Conservation (phyloP, 805 yeast species). For the Saccharomycopsis fodiens region DNA sequence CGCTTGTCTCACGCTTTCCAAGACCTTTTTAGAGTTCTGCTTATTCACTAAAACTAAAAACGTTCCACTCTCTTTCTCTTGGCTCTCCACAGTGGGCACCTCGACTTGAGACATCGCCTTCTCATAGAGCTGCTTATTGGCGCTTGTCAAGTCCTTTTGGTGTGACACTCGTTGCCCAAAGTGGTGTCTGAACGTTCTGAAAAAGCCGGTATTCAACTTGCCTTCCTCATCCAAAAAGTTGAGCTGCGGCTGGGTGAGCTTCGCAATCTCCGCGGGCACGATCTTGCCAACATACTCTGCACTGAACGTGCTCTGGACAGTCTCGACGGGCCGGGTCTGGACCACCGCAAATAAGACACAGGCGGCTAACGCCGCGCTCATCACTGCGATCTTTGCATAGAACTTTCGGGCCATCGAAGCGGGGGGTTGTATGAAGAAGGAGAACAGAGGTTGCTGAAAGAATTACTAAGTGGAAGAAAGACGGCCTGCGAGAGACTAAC, state of each 20-base stretch:
- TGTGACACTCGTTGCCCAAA: slow-evolving; percentile 7
- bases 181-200: slow-evolving; percentile 11
- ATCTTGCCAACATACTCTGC: slow-evolving; percentile 2
- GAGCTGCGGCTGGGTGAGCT: not conserved
- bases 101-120: slow-evolving; percentile 30
- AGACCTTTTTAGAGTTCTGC: slow-evolving; percentile 42
- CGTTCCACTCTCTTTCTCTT: slow-evolving; percentile 57
- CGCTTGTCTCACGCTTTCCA: slow-evolving; percentile 47
- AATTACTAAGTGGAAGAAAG: no score
- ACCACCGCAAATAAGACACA: not conserved
- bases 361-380: no score
- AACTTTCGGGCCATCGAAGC: no score
- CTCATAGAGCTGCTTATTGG: slow-evolving; percentile 28
- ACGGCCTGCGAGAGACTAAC: no score
- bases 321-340: not conserved
- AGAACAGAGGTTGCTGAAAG: no score
- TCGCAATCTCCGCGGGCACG: slow-evolving; percentile 3
- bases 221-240: not conserved
- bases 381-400: no score
- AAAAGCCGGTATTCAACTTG: slow-evolving; percentile 5
- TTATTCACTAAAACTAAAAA: slow-evolving; percentile 63
- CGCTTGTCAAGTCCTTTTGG: not conserved
- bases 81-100: slow-evolving; percentile 40
- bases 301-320: not conserved
- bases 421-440: no score